A percentile compares a stretch with the other conserved stretches of the same genome.
These are phyloP conservation scores for Suzukiozyma palmioleophila DNA, from an alignment of 1,139 yeast genomes.

Conservation along the genomic window DNA sequence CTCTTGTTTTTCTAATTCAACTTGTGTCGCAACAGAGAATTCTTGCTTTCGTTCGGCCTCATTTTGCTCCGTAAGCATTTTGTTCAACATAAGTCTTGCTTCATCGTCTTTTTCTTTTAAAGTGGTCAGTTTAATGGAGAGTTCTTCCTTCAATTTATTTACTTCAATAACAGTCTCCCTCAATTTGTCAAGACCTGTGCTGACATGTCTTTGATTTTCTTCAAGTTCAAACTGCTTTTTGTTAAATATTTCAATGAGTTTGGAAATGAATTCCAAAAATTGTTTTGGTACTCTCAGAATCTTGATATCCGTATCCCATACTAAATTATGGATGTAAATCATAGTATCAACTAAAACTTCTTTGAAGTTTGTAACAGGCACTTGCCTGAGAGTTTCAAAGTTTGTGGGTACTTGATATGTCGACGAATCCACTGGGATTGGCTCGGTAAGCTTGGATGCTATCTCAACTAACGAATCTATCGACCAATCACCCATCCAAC, in stretches of 20 bases:
- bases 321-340: conserved; percentile 41
- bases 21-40: conserved; percentile 75
- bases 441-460: conserved; percentile 36
- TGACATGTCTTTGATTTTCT: conserved; percentile 67
- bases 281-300: conserved; percentile 37
- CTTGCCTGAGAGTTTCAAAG: conserved; percentile 11
- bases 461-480: conserved; percentile 46
- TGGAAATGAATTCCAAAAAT: conserved; percentile 49
- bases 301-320: conserved; percentile 10
- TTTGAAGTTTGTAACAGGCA: conserved; percentile 23
- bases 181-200: conserved; percentile 69
- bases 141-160: conserved; percentile 48
- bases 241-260: conserved; percentile 42
- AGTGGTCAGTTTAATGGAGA: conserved; percentile 50
- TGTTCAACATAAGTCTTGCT: conserved; percentile 68
- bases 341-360: conserved; percentile 47
- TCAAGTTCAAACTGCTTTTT: conserved; percentile 49
- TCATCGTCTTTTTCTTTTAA: conserved; percentile 57
- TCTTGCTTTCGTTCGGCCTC: conserved; percentile 90
- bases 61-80: conserved; percentile 82
- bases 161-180: conserved; percentile 77
- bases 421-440: conserved; percentile 51
- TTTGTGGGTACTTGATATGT: conserved; percentile 29
- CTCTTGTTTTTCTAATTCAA: conserved; percentile 67
- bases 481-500: conserved; percentile 91